Evolutionary conservation across 495 filamentous ascomycete genomes (phyloP).

Genomic region (Annulohypoxylon maeteangense): DNA sequence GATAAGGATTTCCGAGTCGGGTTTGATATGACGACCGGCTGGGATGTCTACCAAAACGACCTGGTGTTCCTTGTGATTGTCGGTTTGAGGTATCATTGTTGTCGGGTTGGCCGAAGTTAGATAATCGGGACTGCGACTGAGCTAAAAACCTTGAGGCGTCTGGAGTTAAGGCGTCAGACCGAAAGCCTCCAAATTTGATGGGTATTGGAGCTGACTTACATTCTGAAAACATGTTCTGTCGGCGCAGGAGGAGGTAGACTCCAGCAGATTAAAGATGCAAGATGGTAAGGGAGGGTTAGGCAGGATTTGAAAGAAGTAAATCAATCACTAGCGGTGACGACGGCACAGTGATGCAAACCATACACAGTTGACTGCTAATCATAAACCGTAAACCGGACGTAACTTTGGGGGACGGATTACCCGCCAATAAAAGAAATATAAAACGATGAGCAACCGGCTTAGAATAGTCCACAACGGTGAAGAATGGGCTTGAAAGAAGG

Average conservation of each 20-base stretch:
- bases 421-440: conserved; percentile 31
- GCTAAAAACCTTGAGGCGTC: conserved; percentile 98
- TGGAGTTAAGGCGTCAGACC: conserved; percentile 51
- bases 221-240: conserved; percentile 88
- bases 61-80: conserved; percentile 48
- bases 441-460: background rate
- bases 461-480: conserved; percentile 12
- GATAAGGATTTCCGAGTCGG: conserved; percentile 75
- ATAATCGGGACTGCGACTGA: conserved; percentile 90
- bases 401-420: background rate
- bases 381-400: conserved; percentile 9
- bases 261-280: conserved; percentile 34
- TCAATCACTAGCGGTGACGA: conserved; percentile 41
- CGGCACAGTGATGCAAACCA: conserved; percentile 40
- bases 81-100: conserved; percentile 55
- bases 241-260: conserved; percentile 48
- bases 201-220: conserved; percentile 68
- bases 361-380: conserved; percentile 24
- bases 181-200: conserved; percentile 11
- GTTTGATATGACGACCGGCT: conserved; percentile 52
- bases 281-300: conserved; percentile 27
- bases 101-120: conserved; percentile 71
- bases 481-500: conserved; percentile 21
- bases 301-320: conserved; percentile 21
- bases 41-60: conserved; percentile 50